Conservation (phyloP, 2,329 filamentous ascomycete species). For the Neoascochyta sp. region DNA sequence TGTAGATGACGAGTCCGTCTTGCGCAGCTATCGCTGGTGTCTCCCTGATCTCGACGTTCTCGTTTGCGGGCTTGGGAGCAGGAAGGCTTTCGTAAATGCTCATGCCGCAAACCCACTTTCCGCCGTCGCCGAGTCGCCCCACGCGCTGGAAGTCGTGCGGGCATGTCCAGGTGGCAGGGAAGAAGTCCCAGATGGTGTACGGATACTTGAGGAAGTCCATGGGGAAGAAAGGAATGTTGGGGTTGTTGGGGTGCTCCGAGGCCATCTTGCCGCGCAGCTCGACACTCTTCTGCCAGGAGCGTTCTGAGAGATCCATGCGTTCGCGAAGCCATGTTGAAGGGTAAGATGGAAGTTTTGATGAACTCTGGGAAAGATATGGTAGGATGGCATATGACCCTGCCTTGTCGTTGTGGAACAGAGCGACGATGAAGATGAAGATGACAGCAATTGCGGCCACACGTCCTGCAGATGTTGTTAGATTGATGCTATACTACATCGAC, state of each 20-base stretch:
- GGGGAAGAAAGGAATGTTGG: conserved; percentile 31
- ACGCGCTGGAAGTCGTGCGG: conserved; percentile 34
- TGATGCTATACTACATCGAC: too few species aligned
- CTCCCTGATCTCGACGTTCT: conserved; percentile 12
- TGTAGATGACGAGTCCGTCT: conserved; percentile 29
- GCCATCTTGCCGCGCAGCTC: conserved; percentile 27
- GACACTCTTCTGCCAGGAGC: conserved; percentile 29
- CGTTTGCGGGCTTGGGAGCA: conserved; percentile 11
- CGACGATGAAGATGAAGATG: conserved; percentile 23
- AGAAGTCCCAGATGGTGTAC: conserved; percentile 35
- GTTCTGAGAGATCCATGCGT: conserved; percentile 29
- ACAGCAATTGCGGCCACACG: conserved; percentile 20
- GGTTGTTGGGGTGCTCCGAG: conserved; percentile 22
- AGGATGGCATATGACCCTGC: conserved; percentile 23
- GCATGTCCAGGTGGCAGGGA: conserved; percentile 32
- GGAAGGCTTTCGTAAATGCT: conserved; percentile 29
- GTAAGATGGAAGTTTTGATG: conserved; percentile 13
- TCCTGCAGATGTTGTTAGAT: conserved; percentile 12
- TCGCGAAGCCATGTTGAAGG: conserved; percentile 25
- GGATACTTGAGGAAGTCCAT: conserved; percentile 30
- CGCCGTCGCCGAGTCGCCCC: conserved; percentile 31
- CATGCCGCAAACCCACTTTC: conserved; percentile 37
- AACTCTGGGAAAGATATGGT: conserved; percentile 12
- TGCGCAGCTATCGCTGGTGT: conserved; percentile 11
- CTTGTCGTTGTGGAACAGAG: conserved; percentile 25